phyloP scores from a whole-genome alignment of 2,329 filamentous ascomycete species.

The Lachnellula subtilissima region DNA sequence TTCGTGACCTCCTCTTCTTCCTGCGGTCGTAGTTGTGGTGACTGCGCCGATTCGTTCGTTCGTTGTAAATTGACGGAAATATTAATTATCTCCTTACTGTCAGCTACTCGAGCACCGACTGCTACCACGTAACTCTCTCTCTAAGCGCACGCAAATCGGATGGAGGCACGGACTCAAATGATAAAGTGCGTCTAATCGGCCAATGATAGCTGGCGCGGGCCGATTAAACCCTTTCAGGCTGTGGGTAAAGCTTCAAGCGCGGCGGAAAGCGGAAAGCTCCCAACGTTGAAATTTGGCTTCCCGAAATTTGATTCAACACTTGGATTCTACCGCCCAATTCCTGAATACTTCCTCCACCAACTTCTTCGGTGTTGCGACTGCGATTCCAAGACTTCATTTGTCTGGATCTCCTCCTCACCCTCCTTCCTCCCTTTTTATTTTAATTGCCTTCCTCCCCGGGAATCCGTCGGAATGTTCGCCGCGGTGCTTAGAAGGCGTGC shows the following conservation, averaged over 20 bases:
- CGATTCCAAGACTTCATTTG: constrained; percentile 22
- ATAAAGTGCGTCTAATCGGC: constrained; percentile 2
- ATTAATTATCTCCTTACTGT: not conserved
- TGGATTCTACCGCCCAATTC: not conserved
- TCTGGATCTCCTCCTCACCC: constrained; percentile 17
- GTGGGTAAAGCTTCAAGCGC: not conserved
- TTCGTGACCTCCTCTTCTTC: not conserved
- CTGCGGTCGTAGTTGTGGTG: not conserved
- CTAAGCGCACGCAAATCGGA: not conserved
- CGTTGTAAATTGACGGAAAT: not conserved
- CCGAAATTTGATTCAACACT: constrained; percentile 11
- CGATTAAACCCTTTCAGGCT: too few species aligned
- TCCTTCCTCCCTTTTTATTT: constrained; percentile 17
- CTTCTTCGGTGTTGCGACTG: constrained; percentile 18
- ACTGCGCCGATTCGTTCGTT: not conserved
- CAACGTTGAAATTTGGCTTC: constrained; percentile 11
- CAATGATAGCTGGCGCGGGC: not conserved
- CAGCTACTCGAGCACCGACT: too few species aligned
- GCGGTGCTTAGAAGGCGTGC: constrained; percentile 59
- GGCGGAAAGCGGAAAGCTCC: not conserved
- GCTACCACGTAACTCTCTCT: not conserved
- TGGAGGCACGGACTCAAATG: too few species aligned
- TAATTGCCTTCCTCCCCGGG: constrained; percentile 9
- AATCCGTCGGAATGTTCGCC: constrained; percentile 50
- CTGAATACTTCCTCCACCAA: constrained; percentile 2